Evolutionary conservation across 768 basidiomycete genomes (phyloP), one percentile per base, ranked within the genome.

Genomic region (Podaxis sp.): DNA sequence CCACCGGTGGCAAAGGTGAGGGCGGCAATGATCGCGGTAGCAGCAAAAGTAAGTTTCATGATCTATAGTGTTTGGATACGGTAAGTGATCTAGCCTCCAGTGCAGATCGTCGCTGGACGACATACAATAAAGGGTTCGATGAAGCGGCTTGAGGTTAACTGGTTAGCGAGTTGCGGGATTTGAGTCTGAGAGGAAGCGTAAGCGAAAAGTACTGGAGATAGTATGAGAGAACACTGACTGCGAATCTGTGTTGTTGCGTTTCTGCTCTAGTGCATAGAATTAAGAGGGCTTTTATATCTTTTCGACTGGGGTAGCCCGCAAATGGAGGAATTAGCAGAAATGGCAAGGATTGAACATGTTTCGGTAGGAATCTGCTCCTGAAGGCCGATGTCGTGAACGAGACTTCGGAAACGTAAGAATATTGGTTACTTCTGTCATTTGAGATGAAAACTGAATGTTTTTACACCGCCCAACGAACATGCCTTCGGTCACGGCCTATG

Each of bases 21-120:
- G 33, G 46, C 55, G 48, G 41, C 62, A 46, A 38, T n/a, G 30
- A 58, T 20, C 4, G 56, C 36, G 37, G 56, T 58, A 11, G 57
- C 36, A 22, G 41, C 20, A 33, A 63, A 36, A n/a, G 40, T 57
- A 36, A 64, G 51, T 7, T 52, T 64, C 62, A 64, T 64, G 22
- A 26, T 64, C 57, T 58, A 26, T 22, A 24, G 20, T 22, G 49
- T 2, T 12, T 0, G 1, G 11, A 17, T 49, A 11, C 20, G 0
- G n/a, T 49, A n/a, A 49, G 49, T 28, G 13, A 50, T 20, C 41
- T 2, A 8, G 41, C n/a, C 2, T 20, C 41, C 41, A 44, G 8
- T 44, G 8, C 41, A 44, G 15, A 44, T 8, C 13, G 49, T 28
- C 24, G 49, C 3, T 0, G 7, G 13, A 15, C 26, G 12, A 22